Conservation (phyloP, 768 basidiomycete genomes). For the Sporobolomyces phaffii region DNA sequence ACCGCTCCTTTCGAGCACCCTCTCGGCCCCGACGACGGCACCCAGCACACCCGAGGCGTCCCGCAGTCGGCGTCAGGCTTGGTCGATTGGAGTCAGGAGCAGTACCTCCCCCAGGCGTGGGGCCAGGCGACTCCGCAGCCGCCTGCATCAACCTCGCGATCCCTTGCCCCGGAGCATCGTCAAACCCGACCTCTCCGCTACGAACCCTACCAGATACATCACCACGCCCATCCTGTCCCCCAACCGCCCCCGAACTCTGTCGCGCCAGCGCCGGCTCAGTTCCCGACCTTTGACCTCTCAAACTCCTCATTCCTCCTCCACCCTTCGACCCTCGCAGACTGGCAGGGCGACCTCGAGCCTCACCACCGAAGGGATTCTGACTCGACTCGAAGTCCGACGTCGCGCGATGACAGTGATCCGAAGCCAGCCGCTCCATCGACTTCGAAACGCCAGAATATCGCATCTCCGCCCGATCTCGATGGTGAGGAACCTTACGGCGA, state of each 20-base stretch:
- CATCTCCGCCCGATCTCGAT: not conserved
- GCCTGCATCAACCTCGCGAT: not conserved
- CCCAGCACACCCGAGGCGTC: too few relatives aligned
- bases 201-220: constrained; percentile 9
- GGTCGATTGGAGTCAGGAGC: not conserved
- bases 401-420: not conserved
- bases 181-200: not conserved
- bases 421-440: not conserved
- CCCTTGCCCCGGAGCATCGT: not conserved
- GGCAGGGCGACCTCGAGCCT: too few relatives aligned
- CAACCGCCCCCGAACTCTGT: not conserved
- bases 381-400: not conserved
- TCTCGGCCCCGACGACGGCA: not conserved
- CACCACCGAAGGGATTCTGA: not conserved
- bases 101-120: not conserved
- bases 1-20: not conserved
- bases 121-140: too few relatives aligned
- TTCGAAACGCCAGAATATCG: not conserved
- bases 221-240: not conserved
- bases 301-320: not conserved
- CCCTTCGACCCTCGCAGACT: not conserved
- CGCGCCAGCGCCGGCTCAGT: not conserved
- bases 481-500: not conserved
- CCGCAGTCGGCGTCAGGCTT: too few relatives aligned
- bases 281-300: not conserved